A percentile compares a stretch with the other conserved stretches of the same genome.
Conservation (phyloP, 2,329 filamentous ascomycete genomes). For the Arachnomyces sp. region DNA sequence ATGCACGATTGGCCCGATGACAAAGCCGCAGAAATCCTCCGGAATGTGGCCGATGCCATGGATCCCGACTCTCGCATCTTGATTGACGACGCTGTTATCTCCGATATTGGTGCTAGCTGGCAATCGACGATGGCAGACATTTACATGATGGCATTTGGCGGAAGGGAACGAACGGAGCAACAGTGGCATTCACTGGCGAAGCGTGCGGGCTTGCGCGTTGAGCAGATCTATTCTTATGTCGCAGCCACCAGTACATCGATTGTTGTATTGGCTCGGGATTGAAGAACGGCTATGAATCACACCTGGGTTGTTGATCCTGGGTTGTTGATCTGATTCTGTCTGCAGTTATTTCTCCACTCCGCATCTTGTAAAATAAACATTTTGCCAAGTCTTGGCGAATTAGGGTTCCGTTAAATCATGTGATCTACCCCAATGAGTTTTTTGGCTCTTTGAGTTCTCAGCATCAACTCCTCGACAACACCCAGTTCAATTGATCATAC, state of each 20-base stretch:
- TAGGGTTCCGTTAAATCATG: too few species aligned
- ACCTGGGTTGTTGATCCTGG: too few species aligned
- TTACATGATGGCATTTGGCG: constrained; percentile 12
- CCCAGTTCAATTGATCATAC: too few species aligned
- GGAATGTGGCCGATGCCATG: constrained; percentile 26
- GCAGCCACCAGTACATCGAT: constrained; percentile 13
- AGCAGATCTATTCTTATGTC: constrained; percentile 14
- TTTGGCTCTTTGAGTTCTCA: too few species aligned
- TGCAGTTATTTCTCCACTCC: too few species aligned
- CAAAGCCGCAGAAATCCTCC: constrained; percentile 14
- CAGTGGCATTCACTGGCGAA: constrained; percentile 13
- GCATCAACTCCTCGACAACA: too few species aligned
- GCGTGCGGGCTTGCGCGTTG: constrained; percentile 11
- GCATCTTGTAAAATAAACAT: too few species aligned
- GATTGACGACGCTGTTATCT: constrained; percentile 38
- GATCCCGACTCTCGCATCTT: constrained; percentile 29
- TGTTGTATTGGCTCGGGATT: constrained; percentile 11
- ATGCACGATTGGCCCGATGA: constrained; percentile 21
- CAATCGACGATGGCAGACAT: constrained; percentile 14
- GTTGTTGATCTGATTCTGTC: too few species aligned
- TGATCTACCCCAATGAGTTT: too few species aligned
- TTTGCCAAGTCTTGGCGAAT: too few species aligned
- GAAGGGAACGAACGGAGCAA: constrained; percentile 4
- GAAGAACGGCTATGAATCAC: too few species aligned
- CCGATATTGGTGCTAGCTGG: constrained; percentile 25